Conservation (phyloP, 495 filamentous ascomycete species). For the Trichoderma virens region DNA sequence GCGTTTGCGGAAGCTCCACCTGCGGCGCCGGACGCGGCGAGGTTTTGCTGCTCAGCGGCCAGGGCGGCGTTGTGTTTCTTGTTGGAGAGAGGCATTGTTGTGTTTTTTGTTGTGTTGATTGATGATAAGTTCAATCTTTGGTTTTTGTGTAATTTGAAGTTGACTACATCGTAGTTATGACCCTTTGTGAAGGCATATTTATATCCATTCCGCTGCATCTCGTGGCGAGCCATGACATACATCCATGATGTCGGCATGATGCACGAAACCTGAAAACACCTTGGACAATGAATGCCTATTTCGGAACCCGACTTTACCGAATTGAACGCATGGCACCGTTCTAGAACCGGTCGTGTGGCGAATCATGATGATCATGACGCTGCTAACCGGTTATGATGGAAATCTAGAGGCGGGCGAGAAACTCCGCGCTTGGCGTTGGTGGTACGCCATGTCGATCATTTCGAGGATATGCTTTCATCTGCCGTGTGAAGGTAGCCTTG, state of each 20-base stretch:
- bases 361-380: not conserved
- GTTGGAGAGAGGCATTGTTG: conserved; percentile 7
- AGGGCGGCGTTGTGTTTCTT: not conserved
- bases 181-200: not conserved
- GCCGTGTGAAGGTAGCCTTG: too few relatives aligned
- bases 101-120: not conserved
- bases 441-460: not conserved
- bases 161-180: not conserved
- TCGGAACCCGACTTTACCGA: not conserved
- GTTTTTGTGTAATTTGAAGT: not conserved
- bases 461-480: not conserved
- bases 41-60: not conserved
- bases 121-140: not conserved
- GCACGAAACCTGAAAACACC: not conserved
- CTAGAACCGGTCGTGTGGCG: not conserved
- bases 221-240: not conserved
- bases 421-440: not conserved
- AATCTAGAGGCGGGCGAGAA: not conserved
- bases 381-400: too few relatives aligned
- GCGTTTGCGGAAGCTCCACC: not conserved
- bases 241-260: not conserved
- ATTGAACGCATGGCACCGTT: not conserved
- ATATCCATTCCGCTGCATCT: not conserved
- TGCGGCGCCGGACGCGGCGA: not conserved
- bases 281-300: not conserved